Evolutionary conservation across 257 asterid species (phyloP), one percentile per base, ranked within the genome.

Genomic region (Verbascum thapsus): DNA sequence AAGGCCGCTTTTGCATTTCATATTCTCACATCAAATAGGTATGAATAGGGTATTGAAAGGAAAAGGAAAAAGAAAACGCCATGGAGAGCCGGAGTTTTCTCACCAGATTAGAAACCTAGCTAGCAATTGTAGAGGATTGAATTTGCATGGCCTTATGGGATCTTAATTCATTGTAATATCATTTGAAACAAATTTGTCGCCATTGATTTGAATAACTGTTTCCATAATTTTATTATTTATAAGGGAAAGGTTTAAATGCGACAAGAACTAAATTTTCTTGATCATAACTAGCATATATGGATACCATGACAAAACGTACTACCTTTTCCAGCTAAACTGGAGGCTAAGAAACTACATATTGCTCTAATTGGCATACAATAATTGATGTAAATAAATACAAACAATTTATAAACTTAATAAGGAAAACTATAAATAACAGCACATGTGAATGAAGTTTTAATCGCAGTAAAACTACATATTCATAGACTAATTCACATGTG

Each of bases 391-490:
- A 1, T 5, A 47, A 58, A n/a, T 48, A 43, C 47, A 30, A 8
- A 16, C 10, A 47, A 26, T 26, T 1, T 2, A 26, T 26, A 26
- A 26, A 26, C 32, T 26, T 26, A 26, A 1, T 26, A 5, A 26
- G 32, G 32, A 5, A 26, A 26, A 26, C 32, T 26, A 26, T 26
- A 26, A 26, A n/a, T 34, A 7, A 39, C 15, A n/a, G 32, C 38
- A 41, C 1, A 57, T 12, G 50, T 52, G 61, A 53, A 22, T 40
- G 68, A 34, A 65, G 60, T 43, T 34, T 59, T 9, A 12, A 9
- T 68, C 39, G 47, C 23, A 5, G 35, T 30, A 10, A 55, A 19
- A 5, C 42, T 13, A 30, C 13, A 9, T 38, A 17, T 52, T 22
- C n/a, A 22, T 18, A 39, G 18, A 44, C n/a, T 44, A 17, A 37